A percentile compares a stretch with the other conserved stretches of the same genome.
Conservation (phyloP, 2,329 filamentous ascomycete genomes). For the Onygenales sp. region DNA sequence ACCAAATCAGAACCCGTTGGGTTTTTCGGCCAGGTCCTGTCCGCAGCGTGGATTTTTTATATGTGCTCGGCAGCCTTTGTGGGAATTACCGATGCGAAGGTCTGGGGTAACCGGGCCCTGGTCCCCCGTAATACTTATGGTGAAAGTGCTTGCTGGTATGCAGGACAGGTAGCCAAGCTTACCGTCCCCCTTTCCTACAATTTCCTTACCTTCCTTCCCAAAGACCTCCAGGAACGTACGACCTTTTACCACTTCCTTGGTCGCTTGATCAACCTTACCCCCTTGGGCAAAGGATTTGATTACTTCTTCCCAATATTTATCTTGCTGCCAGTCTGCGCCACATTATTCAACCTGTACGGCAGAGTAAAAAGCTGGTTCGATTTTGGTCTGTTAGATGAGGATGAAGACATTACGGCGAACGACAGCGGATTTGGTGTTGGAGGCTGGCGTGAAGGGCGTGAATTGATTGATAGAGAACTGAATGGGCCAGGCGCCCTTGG, state of each 20-base stretch:
- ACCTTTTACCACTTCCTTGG: slow-evolving; percentile 85
- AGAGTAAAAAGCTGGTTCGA: slow-evolving; percentile 67
- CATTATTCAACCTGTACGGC: slow-evolving; percentile 82
- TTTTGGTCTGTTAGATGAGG: slow-evolving; percentile 65
- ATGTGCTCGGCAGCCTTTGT: slow-evolving; percentile 87
- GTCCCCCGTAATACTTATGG: slow-evolving; percentile 85
- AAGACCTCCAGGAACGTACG: slow-evolving; percentile 62
- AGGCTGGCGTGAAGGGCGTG: slow-evolving; percentile 83
- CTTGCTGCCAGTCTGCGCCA: slow-evolving; percentile 73
- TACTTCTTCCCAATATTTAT: slow-evolving; percentile 83
- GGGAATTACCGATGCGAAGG: slow-evolving; percentile 83
- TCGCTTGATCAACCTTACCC: slow-evolving; percentile 69
- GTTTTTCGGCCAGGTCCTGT: slow-evolving; percentile 75
- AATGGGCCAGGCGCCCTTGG: slow-evolving; percentile 48
- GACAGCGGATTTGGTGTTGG: slow-evolving; percentile 61
- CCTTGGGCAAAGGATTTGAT: slow-evolving; percentile 74
- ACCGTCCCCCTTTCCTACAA: slow-evolving; percentile 93
- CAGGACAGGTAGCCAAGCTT: slow-evolving; percentile 81
- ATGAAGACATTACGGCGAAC: slow-evolving; percentile 46
- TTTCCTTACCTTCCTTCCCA: slow-evolving; percentile 81
- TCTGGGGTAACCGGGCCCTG: slow-evolving; percentile 92
- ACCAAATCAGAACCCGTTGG: slow-evolving; percentile 66
- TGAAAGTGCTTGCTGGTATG: slow-evolving; percentile 93
- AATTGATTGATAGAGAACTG: slow-evolving; percentile 80
- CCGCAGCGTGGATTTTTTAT: slow-evolving; percentile 84